Evolutionary conservation across 495 filamentous ascomycete genomes (phyloP).

Genomic region (Geoglossum glabrum): DNA sequence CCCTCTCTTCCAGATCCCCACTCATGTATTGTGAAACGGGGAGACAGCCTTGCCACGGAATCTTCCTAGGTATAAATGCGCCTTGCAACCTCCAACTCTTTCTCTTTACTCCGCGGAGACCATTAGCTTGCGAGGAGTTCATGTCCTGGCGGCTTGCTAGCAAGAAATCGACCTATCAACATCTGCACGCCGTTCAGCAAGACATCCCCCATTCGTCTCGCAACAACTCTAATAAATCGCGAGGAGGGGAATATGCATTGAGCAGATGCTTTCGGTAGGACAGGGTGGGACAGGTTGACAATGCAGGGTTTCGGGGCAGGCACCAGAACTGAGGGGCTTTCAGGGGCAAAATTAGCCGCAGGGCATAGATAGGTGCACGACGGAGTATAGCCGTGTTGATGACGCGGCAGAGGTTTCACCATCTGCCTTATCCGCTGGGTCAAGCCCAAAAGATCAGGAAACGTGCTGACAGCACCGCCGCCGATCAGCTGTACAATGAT

Average conservation of each 20-base stretch:
- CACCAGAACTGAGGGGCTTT: background rate
- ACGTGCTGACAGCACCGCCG: too few species aligned
- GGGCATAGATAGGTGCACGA: background rate
- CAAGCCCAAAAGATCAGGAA: too few species aligned
- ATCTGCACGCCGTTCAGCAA: background rate
- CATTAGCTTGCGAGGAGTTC: too few species aligned
- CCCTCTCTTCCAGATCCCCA: too few species aligned
- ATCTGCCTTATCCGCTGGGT: too few species aligned
- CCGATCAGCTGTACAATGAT: background rate
- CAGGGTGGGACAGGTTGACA: background rate
- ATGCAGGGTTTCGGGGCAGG: background rate
- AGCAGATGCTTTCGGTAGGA: background rate
- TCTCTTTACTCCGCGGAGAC: too few species aligned
- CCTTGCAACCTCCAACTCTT: too few species aligned
- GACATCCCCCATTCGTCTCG: background rate
- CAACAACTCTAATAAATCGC: background rate
- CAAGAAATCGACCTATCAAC: background rate
- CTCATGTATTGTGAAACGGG: too few species aligned
- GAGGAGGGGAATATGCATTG: background rate
- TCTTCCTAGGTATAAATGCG: too few species aligned
- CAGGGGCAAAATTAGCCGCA: too few species aligned
- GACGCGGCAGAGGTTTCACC: background rate
- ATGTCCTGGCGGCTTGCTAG: too few species aligned
- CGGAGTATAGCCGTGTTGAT: background rate
- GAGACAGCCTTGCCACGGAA: too few species aligned